These are phyloP conservation scores for Blastobotrys persicus DNA, from an alignment of 1,139 yeast species.

Conservation along the genomic window DNA sequence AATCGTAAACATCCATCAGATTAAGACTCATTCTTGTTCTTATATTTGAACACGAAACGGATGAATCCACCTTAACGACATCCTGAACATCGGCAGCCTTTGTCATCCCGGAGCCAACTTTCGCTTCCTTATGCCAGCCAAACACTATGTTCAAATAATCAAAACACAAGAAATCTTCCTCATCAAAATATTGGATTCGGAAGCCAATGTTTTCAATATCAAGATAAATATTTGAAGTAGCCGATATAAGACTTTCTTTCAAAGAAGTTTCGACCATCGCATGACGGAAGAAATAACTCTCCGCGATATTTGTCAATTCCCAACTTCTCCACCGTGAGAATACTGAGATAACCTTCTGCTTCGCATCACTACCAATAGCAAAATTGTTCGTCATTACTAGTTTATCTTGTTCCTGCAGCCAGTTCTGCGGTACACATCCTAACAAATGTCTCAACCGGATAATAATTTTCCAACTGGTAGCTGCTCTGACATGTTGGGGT, in stretches of 20 bases:
- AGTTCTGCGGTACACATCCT: conserved; percentile 54
- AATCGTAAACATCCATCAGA: conserved; percentile 22
- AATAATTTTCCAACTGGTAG: conserved; percentile 84
- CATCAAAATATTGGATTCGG: conserved; percentile 31
- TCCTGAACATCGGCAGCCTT: conserved; percentile 9
- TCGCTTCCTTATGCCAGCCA: conserved; percentile 19
- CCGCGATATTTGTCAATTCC: conserved; percentile 66
- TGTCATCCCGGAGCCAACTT: not conserved
- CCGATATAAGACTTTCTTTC: conserved; percentile 32
- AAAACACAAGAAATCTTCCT: conserved; percentile 36
- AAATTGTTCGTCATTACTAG: conserved; percentile 31
- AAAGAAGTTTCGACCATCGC: conserved; percentile 28
- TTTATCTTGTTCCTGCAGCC: conserved; percentile 40
- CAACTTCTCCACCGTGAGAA: conserved; percentile 88
- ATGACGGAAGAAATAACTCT: conserved; percentile 43
- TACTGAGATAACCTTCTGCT: conserved; percentile 51
- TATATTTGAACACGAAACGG: conserved; percentile 25
- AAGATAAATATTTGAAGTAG: conserved; percentile 27
- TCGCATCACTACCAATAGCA: conserved; percentile 52
- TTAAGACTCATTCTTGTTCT: conserved; percentile 26
- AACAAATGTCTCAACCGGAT: conserved; percentile 74
- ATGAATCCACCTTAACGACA: conserved; percentile 23
- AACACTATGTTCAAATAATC: conserved; percentile 34
- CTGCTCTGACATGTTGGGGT: conserved; percentile 69
- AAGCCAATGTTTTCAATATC: conserved; percentile 35